These are phyloP conservation scores for Rhododendron ovatum DNA, from an alignment of 148 eudicot genomes.

Conservation along the genomic window DNA sequence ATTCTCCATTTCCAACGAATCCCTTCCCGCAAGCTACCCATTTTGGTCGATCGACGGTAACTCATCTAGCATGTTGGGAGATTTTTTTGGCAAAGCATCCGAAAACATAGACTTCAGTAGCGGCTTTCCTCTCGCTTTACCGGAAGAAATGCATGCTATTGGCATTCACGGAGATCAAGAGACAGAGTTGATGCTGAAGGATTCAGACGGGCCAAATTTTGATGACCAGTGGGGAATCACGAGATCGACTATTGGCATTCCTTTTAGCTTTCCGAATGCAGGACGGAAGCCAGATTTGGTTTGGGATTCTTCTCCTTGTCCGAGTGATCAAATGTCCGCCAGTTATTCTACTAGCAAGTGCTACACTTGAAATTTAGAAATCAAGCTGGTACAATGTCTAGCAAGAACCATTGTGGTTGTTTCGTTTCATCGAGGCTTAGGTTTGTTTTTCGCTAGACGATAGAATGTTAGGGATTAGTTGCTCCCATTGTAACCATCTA, in stretches of 20 bases:
- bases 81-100: conserved; percentile 5
- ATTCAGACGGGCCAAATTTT: not conserved
- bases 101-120: conserved; percentile 16
- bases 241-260: conserved; percentile 1
- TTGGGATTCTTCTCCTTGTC: conserved; percentile 48
- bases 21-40: conserved; percentile 22
- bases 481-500: no score
- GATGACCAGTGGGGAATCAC: not conserved
- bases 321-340: conserved; percentile 31
- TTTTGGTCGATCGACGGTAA: conserved; percentile 25
- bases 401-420: not conserved
- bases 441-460: not conserved
- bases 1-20: not conserved
- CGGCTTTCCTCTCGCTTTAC: conserved; percentile 6
- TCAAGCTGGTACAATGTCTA: not conserved
- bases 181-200: conserved; percentile 6
- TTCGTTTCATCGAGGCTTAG: not conserved
- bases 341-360: conserved; percentile 48
- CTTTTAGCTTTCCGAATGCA: not conserved
- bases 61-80: conserved; percentile 22
- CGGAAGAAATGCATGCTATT: conserved; percentile 22
- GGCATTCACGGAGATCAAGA: conserved; percentile 9
- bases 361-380: conserved; percentile 8
- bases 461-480: not conserved
- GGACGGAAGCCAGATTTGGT: conserved; percentile 30